These are phyloP conservation scores for Gymnopus androsaceus DNA, from an alignment of 1,284 basidiomycete species.

Conservation along the genomic window DNA sequence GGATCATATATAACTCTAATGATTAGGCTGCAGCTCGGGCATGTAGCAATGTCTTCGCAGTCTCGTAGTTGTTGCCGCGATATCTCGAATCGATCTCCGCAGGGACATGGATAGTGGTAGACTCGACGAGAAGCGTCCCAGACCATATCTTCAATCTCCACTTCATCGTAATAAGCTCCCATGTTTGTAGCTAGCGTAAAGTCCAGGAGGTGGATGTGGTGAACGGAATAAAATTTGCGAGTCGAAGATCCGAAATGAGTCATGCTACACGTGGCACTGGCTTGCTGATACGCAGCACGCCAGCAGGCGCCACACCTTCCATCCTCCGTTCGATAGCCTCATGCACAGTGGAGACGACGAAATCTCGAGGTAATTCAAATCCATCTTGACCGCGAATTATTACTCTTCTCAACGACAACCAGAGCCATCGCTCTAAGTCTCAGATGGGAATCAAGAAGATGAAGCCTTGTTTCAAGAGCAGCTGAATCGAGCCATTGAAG, in stretches of 20 bases:
- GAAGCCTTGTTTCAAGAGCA: slow-evolving; percentile 10
- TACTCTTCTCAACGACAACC: neutral
- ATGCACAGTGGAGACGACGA: slow-evolving; percentile 1
- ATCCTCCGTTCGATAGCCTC: too few relatives aligned
- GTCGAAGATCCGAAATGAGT: too few relatives aligned
- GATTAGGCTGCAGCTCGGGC: slow-evolving; percentile 93
- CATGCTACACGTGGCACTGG: too few relatives aligned
- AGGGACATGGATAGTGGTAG: slow-evolving; percentile 97
- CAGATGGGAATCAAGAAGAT: neutral
- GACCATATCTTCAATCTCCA: slow-evolving; percentile 94
- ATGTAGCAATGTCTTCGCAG: slow-evolving; percentile 96
- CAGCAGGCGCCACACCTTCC: neutral
- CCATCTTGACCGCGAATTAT: neutral
- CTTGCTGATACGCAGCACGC: too few relatives aligned
- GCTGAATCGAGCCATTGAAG: slow-evolving; percentile 12
- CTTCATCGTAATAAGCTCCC: slow-evolving; percentile 88
- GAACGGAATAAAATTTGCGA: too few relatives aligned
- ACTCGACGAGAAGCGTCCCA: slow-evolving; percentile 86
- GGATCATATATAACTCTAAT: slow-evolving; percentile 96
- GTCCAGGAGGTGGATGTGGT: too few relatives aligned
- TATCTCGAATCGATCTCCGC: slow-evolving; percentile 98
- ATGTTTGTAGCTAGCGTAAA: too few relatives aligned
- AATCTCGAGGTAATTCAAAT: slow-evolving; percentile 1
- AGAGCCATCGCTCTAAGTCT: slow-evolving; percentile 16
- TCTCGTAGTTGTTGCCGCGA: slow-evolving; percentile 83